Conservation (phyloP, 140 eudicot genomes). For the Cichorium intybus region DNA sequence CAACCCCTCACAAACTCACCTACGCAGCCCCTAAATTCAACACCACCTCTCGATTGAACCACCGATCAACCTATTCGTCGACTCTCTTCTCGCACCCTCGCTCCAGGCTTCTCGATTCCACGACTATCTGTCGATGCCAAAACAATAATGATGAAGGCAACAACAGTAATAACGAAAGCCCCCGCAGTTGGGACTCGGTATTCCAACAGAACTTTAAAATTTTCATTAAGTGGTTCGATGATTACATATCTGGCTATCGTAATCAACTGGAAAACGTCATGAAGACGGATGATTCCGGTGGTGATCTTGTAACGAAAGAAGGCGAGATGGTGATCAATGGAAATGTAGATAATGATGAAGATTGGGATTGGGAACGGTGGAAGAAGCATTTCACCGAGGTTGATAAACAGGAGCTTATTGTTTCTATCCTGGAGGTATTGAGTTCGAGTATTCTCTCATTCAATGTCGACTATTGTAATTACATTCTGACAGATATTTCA, state of each 20-base stretch:
- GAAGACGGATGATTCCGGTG: conserved; percentile 10
- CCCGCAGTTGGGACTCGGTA: conserved; percentile 48
- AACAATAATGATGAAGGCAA: conserved; percentile 12
- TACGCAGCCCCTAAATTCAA: conserved; percentile 32
- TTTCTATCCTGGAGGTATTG: conserved; percentile 65
- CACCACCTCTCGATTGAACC: conserved; percentile 23
- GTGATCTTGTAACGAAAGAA: conserved; percentile 13
- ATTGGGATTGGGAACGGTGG: conserved; percentile 99
- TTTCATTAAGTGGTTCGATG: conserved; percentile 51
- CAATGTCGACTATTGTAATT: not conserved
- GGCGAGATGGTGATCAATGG: conserved; percentile 16
- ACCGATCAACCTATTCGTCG: conserved; percentile 30
- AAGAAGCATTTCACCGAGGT: conserved; percentile 63
- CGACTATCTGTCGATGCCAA: conserved; percentile 38
- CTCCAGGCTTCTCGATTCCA: conserved; percentile 26
- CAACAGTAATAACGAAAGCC: conserved; percentile 14
- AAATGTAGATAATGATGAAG: conserved; percentile 31
- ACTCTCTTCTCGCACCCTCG: conserved; percentile 26
- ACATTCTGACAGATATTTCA: conserved; percentile 14
- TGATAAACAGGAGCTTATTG: conserved; percentile 73
- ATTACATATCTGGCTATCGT: conserved; percentile 31
- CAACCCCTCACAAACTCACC: conserved; percentile 30
- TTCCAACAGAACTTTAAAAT: conserved; percentile 43
- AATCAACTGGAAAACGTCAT: conserved; percentile 21
- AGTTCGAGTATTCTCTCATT: not conserved